phyloP scores from a whole-genome alignment of 257 asterid genomes.

The Scutellaria minor region DNA sequence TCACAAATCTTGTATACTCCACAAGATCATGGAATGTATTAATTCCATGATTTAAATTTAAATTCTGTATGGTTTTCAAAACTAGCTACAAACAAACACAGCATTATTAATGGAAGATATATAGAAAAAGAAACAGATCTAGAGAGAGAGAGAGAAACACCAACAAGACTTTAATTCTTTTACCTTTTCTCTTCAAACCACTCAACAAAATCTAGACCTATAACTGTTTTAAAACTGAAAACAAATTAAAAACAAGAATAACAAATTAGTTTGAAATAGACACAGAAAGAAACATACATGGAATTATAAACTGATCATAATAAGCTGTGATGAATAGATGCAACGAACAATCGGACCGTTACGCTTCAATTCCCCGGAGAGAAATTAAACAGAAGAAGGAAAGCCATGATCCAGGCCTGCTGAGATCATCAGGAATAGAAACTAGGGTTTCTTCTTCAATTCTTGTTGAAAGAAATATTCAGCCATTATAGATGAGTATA shows the following conservation, averaged over 20 bases:
- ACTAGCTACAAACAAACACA: constrained; percentile 1
- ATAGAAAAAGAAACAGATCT: constrained; percentile 6
- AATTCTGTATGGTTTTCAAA: background rate
- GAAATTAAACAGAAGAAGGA: constrained; percentile 44
- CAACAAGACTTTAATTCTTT: background rate
- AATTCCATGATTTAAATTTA: constrained; percentile 18
- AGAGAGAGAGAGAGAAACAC: constrained; percentile 9
- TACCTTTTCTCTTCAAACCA: background rate
- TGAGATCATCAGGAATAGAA: constrained; percentile 29
- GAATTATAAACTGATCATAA: background rate
- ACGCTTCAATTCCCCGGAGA: constrained; percentile 71
- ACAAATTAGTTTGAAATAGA: background rate
- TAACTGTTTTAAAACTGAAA: background rate
- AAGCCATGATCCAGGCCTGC: constrained; percentile 1
- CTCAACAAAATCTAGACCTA: constrained; percentile 27
- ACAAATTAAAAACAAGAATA: background rate
- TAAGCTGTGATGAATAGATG: constrained; percentile 18
- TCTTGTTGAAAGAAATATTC: constrained; percentile 14
- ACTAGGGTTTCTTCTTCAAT: constrained; percentile 55
- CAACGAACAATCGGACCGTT: constrained; percentile 61
- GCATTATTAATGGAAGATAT: background rate
- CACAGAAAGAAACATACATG: background rate
- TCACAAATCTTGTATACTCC: background rate
- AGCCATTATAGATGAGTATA: constrained; percentile 21
- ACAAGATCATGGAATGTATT: background rate